Conservation (phyloP, 2,329 filamentous ascomycete genomes). For the Cryoendolithus antarcticus region DNA sequence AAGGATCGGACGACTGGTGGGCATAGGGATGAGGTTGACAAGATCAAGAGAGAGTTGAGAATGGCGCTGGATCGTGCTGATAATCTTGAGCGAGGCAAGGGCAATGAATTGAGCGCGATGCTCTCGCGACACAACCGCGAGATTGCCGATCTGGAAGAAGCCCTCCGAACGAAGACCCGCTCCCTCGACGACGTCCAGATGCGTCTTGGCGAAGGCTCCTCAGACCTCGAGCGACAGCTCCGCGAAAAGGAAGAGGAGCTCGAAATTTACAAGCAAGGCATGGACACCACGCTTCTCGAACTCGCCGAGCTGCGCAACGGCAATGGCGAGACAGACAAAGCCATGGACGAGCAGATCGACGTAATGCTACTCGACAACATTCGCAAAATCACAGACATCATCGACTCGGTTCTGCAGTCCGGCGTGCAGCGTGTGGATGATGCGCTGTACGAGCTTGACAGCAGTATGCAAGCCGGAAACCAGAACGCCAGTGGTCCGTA, state of each 20-base stretch:
- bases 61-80: slow-evolving; percentile 86
- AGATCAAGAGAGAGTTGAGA: slow-evolving; percentile 82
- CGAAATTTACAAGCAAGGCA: slow-evolving; percentile 93
- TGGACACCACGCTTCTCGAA: slow-evolving; percentile 91
- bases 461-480: slow-evolving; percentile 95
- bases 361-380: slow-evolving; percentile 75
- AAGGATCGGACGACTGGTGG: slow-evolving; percentile 76
- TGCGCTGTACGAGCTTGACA: slow-evolving; percentile 92
- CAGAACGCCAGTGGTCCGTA: slow-evolving; percentile 93
- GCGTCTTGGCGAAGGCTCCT: slow-evolving; percentile 66
- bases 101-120: slow-evolving; percentile 88
- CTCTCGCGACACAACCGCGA: slow-evolving; percentile 93
- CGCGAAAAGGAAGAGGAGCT: slow-evolving; percentile 95
- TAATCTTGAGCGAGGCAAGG: slow-evolving; percentile 83
- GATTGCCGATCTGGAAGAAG: slow-evolving; percentile 92
- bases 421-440: slow-evolving; percentile 92
- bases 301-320: slow-evolving; percentile 68
- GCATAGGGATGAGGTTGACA: slow-evolving; percentile 88
- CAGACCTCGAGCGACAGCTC: slow-evolving; percentile 72
- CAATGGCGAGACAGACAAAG: slow-evolving; percentile 56
- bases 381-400: slow-evolving; percentile 91
- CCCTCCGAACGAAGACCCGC: slow-evolving; percentile 72
- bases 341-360: slow-evolving; percentile 82
- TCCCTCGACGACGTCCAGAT: slow-evolving; percentile 72
- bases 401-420: slow-evolving; percentile 88